Evolutionary conservation across 2,329 filamentous ascomycete genomes (phyloP).

Genomic region (Fusarium nurragi): DNA sequence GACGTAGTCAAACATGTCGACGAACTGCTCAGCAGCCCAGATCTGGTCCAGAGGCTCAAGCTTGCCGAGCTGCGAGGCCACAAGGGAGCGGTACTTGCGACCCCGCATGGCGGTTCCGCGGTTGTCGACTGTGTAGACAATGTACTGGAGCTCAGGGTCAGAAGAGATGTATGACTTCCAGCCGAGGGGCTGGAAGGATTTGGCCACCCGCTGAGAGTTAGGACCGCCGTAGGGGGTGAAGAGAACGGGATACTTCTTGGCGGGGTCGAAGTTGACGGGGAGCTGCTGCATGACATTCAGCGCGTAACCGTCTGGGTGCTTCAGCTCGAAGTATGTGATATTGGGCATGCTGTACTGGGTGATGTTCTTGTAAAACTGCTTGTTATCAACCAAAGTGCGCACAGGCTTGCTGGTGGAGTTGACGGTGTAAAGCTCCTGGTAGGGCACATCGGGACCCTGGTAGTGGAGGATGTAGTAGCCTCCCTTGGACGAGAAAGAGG

Average conservation of each 20-base stretch:
- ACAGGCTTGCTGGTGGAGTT: slow-evolving; percentile 63
- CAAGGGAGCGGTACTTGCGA: slow-evolving; percentile 67
- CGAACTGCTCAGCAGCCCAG: slow-evolving; percentile 69
- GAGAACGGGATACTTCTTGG: slow-evolving; percentile 72
- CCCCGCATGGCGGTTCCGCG: slow-evolving; percentile 73
- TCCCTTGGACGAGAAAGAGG: slow-evolving; percentile 70
- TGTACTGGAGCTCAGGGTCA: slow-evolving; percentile 73
- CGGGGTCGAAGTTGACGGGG: slow-evolving; percentile 69
- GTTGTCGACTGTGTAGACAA: slow-evolving; percentile 74
- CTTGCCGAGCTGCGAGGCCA: slow-evolving; percentile 67
- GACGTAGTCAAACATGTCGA: slow-evolving; percentile 61
- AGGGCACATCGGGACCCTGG: slow-evolving; percentile 72
- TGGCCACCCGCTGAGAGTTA: slow-evolving; percentile 68
- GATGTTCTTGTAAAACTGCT: slow-evolving; percentile 63
- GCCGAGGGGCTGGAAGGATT: slow-evolving; percentile 63
- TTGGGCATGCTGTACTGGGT: slow-evolving; percentile 70
- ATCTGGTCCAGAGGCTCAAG: slow-evolving; percentile 74
- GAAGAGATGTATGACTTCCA: slow-evolving; percentile 73
- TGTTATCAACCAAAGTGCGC: slow-evolving; percentile 68
- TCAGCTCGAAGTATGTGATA: slow-evolving; percentile 70
- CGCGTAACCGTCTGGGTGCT: slow-evolving; percentile 68
- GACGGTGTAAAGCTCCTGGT: slow-evolving; percentile 71
- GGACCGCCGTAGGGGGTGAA: slow-evolving; percentile 76
- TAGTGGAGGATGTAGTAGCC: slow-evolving; percentile 75
- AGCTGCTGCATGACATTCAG: slow-evolving; percentile 73